Percentiles rank a stretch among this genome's conserved stretches.
Conservation (phyloP, 345 rosid species). For the Eutrema heterophyllum region DNA sequence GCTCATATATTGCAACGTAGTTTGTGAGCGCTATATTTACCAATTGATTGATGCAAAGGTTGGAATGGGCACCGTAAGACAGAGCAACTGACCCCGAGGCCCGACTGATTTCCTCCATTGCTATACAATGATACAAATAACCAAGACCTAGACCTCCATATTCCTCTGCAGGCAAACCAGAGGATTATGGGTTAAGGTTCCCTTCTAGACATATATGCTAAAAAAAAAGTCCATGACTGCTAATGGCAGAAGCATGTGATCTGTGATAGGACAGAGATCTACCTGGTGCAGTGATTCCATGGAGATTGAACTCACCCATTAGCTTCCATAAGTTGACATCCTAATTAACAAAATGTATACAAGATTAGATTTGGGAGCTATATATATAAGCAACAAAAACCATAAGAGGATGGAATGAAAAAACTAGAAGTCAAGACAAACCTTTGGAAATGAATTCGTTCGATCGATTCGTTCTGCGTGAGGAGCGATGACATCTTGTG, state of each 20-base stretch:
- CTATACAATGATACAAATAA: constrained; percentile 87
- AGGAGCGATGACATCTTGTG: constrained; percentile 68
- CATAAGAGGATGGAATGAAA: background rate
- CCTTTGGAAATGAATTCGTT: constrained; percentile 83
- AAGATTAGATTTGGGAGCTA: background rate
- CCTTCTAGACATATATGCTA: background rate
- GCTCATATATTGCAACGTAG: background rate
- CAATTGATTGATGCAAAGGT: constrained; percentile 93
- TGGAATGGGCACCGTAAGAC: constrained; percentile 94
- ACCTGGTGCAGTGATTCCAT: constrained; percentile 95
- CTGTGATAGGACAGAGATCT: background rate
- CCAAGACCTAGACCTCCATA: constrained; percentile 98
- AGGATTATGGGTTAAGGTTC: background rate
- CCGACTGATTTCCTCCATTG: constrained; percentile 87
- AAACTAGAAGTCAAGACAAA: background rate
- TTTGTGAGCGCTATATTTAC: constrained; percentile 31
- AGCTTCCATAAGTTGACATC: constrained; percentile 89
- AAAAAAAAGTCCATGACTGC: background rate
- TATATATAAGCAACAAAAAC: background rate
- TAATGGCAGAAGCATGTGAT: background rate
- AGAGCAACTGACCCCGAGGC: constrained; percentile 91
- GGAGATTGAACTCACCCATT: constrained; percentile 94
- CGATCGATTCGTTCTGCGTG: constrained; percentile 71
- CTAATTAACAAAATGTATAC: constrained; percentile 24
- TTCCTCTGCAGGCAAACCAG: constrained; percentile 52